These are phyloP conservation scores for Cladosporium sphaerospermum DNA, from an alignment of 2,329 filamentous ascomycete species.

Conservation along the genomic window DNA sequence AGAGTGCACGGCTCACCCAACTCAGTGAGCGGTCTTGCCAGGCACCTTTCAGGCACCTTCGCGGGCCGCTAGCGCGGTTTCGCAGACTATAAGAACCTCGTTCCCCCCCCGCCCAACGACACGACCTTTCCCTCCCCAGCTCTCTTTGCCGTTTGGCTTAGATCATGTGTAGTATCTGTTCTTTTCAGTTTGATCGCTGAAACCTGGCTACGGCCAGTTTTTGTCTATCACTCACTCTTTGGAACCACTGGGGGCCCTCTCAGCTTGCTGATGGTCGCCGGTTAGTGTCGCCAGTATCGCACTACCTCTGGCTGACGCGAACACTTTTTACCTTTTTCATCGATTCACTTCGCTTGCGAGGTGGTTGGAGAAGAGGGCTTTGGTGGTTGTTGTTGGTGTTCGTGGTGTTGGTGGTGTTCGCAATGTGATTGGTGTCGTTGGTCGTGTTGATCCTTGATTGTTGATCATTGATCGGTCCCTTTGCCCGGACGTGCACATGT, in stretches of 20 bases:
- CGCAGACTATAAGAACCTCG: no score
- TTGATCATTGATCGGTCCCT: no score
- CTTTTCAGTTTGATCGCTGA: conserved; percentile 12
- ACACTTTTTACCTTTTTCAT: conserved; percentile 3
- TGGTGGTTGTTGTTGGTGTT: not conserved
- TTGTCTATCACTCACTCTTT: conserved; percentile 6
- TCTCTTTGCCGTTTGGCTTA: conserved; percentile 9
- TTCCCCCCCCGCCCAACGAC: no score
- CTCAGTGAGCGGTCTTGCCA: not conserved
- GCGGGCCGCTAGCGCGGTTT: no score
- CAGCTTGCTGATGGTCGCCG: conserved; percentile 9
- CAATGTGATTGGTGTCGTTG: not conserved
- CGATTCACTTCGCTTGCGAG: conserved; percentile 7
- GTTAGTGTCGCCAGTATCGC: conserved; percentile 11
- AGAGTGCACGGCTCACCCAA: not conserved
- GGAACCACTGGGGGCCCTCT: conserved; percentile 6
- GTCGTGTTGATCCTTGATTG: no score
- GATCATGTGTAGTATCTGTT: conserved; percentile 12
- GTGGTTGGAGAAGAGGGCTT: conserved; percentile 7
- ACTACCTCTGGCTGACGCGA: conserved; percentile 9
- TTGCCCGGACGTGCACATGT: no score
- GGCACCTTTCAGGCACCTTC: not conserved
- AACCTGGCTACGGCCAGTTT: conserved; percentile 7
- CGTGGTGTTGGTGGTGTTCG: not conserved
- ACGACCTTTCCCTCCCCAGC: not conserved